Evolutionary conservation across 1,284 basidiomycete genomes (phyloP).

Genomic region (Fomitopsis betulina): DNA sequence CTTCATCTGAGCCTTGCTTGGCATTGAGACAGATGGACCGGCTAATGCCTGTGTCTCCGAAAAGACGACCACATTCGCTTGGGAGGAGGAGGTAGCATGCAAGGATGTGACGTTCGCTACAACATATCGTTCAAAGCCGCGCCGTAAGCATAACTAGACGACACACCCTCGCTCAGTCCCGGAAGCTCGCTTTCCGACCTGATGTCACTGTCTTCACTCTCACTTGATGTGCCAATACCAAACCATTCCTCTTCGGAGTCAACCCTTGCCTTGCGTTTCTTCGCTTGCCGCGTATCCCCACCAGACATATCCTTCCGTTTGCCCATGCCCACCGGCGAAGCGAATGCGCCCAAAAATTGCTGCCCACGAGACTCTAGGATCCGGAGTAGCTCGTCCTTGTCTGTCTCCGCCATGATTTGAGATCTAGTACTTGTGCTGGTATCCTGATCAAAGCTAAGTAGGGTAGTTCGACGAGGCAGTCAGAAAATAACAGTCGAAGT

Average conservation of each 20-base stretch:
- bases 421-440: no score
- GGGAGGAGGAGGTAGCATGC: neutral
- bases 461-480: neutral
- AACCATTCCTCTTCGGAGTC: slow-evolving; percentile 35
- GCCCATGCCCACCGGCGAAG: slow-evolving; percentile 22
- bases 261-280: slow-evolving; percentile 15
- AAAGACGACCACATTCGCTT: slow-evolving; percentile 54
- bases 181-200: slow-evolving; percentile 10
- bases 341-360: slow-evolving; percentile 55
- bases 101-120: neutral
- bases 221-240: slow-evolving; percentile 18
- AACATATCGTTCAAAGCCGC: neutral
- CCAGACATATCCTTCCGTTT: slow-evolving; percentile 19
- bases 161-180: slow-evolving; percentile 9
- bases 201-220: slow-evolving; percentile 5
- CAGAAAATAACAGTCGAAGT: no score
- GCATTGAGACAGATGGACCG: slow-evolving; percentile 9
- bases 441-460: no score
- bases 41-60: slow-evolving; percentile 31
- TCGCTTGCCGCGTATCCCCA: slow-evolving; percentile 23
- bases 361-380: slow-evolving; percentile 63
- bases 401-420: slow-evolving; percentile 21
- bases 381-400: slow-evolving; percentile 38
- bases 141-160: neutral
- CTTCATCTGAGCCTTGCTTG: slow-evolving; percentile 43